A percentile compares a stretch with the other conserved stretches of the same genome.
Conservation (phyloP, 352 stramenopile species). For the Globisporangium uncinulatum region DNA sequence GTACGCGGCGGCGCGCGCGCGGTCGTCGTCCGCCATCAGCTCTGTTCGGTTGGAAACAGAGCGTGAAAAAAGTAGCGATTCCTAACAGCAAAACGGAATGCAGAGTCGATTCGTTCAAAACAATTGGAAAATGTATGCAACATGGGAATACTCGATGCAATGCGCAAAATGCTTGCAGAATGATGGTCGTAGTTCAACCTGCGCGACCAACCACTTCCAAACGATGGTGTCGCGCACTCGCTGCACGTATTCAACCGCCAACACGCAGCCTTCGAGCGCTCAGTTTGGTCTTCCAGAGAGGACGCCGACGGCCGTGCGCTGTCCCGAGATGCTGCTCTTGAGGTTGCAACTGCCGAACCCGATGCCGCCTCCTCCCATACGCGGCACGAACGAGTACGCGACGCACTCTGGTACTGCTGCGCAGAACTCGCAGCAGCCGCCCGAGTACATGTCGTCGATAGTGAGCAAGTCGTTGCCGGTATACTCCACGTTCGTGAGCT, state of each 20-base stretch:
- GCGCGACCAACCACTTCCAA: too few relatives aligned
- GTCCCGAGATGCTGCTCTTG: slow-evolving; percentile 15
- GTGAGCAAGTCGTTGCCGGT: slow-evolving; percentile 28
- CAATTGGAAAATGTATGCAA: slow-evolving; percentile 1
- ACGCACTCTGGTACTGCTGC: slow-evolving; percentile 15
- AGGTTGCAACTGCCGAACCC: slow-evolving; percentile 19
- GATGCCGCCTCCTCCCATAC: slow-evolving; percentile 8
- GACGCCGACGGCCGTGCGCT: not conserved
- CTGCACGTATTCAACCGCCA: too few relatives aligned
- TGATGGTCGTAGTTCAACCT: too few relatives aligned
- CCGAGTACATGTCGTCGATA: slow-evolving; percentile 18
- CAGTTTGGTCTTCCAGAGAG: slow-evolving; percentile 1
- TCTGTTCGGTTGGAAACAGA: slow-evolving; percentile 1
- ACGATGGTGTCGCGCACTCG: not conserved
- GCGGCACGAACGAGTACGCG: slow-evolving; percentile 30
- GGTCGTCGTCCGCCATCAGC: slow-evolving; percentile 8
- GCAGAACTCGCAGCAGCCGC: slow-evolving; percentile 22
- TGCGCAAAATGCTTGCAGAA: too few relatives aligned
- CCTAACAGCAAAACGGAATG: too few relatives aligned
- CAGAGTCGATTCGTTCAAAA: too few relatives aligned
- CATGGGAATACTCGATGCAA: too few relatives aligned
- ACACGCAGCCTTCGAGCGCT: not conserved
- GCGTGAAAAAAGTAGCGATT: not conserved
- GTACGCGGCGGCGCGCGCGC: slow-evolving; percentile 33
- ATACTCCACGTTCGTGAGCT: slow-evolving; percentile 30